A percentile compares a stretch with the other conserved stretches of the same genome.
Evolutionary conservation across 192 early-diverging fungal genomes (phyloP).

Genomic region (Bifiguratus adelaidae): DNA sequence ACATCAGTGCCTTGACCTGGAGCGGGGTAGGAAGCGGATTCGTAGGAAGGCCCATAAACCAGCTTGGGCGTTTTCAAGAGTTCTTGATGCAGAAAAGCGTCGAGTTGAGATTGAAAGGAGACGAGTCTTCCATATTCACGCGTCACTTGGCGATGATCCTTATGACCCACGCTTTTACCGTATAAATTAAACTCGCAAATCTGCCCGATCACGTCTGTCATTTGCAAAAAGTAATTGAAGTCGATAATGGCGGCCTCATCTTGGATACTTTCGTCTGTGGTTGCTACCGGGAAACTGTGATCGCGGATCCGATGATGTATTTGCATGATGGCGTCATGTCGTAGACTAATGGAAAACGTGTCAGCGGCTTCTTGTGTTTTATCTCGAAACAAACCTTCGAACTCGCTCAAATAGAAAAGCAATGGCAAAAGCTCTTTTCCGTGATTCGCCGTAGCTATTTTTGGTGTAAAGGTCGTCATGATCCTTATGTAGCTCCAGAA

Average conservation of each 20-base stretch:
- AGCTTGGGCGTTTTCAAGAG: conserved; percentile 15
- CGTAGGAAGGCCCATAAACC: conserved; percentile 12
- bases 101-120: conserved; percentile 15
- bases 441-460: conserved; percentile 6
- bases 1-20: conserved; percentile 12
- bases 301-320: too few species aligned
- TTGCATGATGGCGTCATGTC: too few species aligned
- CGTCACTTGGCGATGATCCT: conserved; percentile 9
- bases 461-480: background rate
- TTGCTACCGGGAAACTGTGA: too few species aligned
- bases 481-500: conserved; percentile 8
- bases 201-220: too few species aligned
- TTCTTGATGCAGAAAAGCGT: conserved; percentile 18
- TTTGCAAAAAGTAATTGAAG: too few species aligned
- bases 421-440: conserved; percentile 16
- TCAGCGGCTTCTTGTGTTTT: too few species aligned
- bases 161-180: too few species aligned
- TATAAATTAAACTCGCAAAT: too few species aligned
- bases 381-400: conserved; percentile 13
- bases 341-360: too few species aligned
- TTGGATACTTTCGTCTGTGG: too few species aligned
- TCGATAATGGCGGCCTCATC: too few species aligned
- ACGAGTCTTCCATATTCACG: conserved; percentile 18
- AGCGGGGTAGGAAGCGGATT: conserved; percentile 13
- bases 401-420: conserved; percentile 21